Conservation (phyloP, 2,329 filamentous ascomycete genomes). For the Seiridium cupressi region DNA sequence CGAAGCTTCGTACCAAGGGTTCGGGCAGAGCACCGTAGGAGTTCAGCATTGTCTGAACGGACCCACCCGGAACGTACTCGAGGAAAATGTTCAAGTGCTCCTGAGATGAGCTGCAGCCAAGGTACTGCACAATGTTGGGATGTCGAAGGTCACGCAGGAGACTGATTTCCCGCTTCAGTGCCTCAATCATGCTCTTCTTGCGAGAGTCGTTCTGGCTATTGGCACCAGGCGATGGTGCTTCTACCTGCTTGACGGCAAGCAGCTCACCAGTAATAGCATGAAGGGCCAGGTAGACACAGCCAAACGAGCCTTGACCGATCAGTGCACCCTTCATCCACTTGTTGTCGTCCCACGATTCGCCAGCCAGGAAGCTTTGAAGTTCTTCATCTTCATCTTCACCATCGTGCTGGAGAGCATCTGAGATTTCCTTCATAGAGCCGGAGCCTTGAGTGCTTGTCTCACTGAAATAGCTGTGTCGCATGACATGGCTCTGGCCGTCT, state of each 20-base stretch:
- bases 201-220: constrained; percentile 81
- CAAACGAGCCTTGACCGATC: constrained; percentile 96
- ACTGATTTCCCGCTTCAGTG: constrained; percentile 93
- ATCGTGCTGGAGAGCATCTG: constrained; percentile 82
- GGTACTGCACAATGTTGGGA: constrained; percentile 96
- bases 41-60: constrained; percentile 97
- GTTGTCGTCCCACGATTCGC: constrained; percentile 92
- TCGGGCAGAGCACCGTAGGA: constrained; percentile 95
- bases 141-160: constrained; percentile 92
- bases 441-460: constrained; percentile 70
- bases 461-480: constrained; percentile 80
- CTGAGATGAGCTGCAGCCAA: constrained; percentile 89
- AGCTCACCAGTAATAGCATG: constrained; percentile 96
- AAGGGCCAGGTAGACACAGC: constrained; percentile 89
- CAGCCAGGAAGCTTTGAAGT: constrained; percentile 83
- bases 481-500: constrained; percentile 55
- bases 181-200: constrained; percentile 98
- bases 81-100: constrained; percentile 98
- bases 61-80: constrained; percentile 96
- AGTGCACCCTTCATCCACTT: constrained; percentile 99
- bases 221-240: constrained; percentile 75
- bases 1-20: constrained; percentile 91
- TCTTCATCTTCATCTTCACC: constrained; percentile 91
- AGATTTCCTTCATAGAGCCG: constrained; percentile 79
- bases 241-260: constrained; percentile 97